Conservation (phyloP, 495 filamentous ascomycete species). For the Penicillium ucsense region DNA sequence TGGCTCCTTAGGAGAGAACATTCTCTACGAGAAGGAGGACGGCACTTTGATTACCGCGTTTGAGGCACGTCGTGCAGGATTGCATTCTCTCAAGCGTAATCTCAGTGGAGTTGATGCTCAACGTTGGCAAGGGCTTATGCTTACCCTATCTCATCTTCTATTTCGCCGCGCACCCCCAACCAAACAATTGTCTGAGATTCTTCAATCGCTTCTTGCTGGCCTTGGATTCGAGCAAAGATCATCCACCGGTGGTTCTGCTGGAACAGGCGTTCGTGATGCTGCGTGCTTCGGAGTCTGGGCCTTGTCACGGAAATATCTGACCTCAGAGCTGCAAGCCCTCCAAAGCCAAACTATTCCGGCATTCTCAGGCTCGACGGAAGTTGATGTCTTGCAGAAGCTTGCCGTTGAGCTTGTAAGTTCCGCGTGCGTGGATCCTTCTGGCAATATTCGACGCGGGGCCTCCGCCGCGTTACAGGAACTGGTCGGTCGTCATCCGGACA, state of each 20-base stretch:
- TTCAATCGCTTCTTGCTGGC: conserved; percentile 61
- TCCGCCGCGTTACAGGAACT: conserved; percentile 93
- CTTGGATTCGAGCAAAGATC: conserved; percentile 80
- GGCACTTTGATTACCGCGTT: conserved; percentile 28
- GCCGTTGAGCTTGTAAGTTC: conserved; percentile 71
- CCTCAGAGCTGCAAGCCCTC: conserved; percentile 60
- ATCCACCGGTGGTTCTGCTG: conserved; percentile 70
- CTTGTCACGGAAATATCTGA: conserved; percentile 77
- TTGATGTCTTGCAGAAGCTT: conserved; percentile 57
- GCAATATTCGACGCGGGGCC: conserved; percentile 84
- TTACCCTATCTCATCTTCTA: conserved; percentile 77
- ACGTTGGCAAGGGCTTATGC: conserved; percentile 84
- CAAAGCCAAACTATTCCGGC: conserved; percentile 28
- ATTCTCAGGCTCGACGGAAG: conserved; percentile 14
- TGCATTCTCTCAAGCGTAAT: conserved; percentile 40
- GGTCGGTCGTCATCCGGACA: conserved; percentile 84
- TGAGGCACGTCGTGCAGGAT: conserved; percentile 23
- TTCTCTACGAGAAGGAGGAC: conserved; percentile 50
- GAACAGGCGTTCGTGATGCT: conserved; percentile 90
- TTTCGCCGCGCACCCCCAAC: conserved; percentile 67
- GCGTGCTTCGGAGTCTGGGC: conserved; percentile 95
- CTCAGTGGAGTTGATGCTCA: conserved; percentile 65
- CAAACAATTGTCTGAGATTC: conserved; percentile 54
- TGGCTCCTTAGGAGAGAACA: conserved; percentile 62
- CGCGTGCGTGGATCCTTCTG: conserved; percentile 78